Conservation (phyloP, 495 filamentous ascomycete genomes). For the Aspergillus avenaceus region DNA sequence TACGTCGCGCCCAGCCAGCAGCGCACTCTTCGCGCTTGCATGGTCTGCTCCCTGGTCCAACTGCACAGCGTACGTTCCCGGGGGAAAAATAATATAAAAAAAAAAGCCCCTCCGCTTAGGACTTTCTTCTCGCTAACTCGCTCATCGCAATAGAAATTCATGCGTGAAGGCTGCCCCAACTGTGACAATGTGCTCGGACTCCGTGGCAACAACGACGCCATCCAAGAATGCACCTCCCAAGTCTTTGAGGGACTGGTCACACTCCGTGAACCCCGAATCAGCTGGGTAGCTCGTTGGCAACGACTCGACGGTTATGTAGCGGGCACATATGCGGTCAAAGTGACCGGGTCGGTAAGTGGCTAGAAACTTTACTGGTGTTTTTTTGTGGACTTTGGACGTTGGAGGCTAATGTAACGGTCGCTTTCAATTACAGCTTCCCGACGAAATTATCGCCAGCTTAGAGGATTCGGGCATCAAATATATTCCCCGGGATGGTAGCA, state of each 20-base stretch:
- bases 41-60: slow-evolving; percentile 95
- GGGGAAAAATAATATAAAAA: neutral
- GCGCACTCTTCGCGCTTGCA: slow-evolving; percentile 89
- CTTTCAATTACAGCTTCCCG: slow-evolving; percentile 53
- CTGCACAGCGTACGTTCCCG: slow-evolving; percentile 56
- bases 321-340: slow-evolving; percentile 91
- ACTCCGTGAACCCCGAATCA: slow-evolving; percentile 67
- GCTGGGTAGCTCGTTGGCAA: slow-evolving; percentile 95
- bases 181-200: slow-evolving; percentile 89
- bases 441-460: slow-evolving; percentile 60
- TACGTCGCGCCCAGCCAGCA: slow-evolving; percentile 63
- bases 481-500: slow-evolving; percentile 59
- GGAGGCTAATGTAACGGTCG: slow-evolving; percentile 1
- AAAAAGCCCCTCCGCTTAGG: too few species aligned
- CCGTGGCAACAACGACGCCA: slow-evolving; percentile 67
- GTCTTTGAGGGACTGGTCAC: slow-evolving; percentile 89
- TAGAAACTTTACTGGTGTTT: neutral
- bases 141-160: slow-evolving; percentile 58
- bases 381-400: neutral
- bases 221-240: slow-evolving; percentile 89
- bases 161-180: slow-evolving; percentile 87
- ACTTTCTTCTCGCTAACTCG: slow-evolving; percentile 3
- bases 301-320: slow-evolving; percentile 80
- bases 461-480: slow-evolving; percentile 69
- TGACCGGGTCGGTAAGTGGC: slow-evolving; percentile 69